Evolutionary conservation across 2,329 filamentous ascomycete genomes (phyloP).

Genomic region (Ophiostoma sp.): DNA sequence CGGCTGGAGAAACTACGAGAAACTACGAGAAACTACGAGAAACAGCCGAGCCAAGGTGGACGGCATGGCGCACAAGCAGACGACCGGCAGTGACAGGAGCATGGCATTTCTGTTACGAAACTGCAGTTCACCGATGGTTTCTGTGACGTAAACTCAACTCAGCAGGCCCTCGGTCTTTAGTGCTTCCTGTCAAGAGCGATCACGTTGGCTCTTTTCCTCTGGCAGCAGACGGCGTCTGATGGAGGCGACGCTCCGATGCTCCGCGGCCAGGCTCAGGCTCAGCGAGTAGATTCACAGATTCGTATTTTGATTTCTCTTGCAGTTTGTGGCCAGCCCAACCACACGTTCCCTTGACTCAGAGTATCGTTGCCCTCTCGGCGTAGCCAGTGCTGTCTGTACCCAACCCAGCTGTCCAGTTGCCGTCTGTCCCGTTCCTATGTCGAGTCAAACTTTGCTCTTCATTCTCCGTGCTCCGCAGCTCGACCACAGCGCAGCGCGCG

Average conservation of each 20-base stretch:
- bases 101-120: not conserved
- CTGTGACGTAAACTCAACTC: no score
- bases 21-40: slow-evolving; percentile 5
- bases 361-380: no score
- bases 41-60: not conserved
- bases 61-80: not conserved
- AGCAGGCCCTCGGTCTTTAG: no score
- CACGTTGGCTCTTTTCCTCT: not conserved
- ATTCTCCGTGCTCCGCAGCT: not conserved
- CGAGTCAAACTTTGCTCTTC: not conserved
- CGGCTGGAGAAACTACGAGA: slow-evolving; percentile 1
- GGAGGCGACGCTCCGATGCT: not conserved
- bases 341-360: no score
- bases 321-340: no score
- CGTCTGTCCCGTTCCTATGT: no score
- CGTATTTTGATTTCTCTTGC: no score
- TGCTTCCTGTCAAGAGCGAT: not conserved
- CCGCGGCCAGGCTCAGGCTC: not conserved
- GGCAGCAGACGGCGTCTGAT: not conserved
- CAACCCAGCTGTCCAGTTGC: no score
- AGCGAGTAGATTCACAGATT: not conserved
- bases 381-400: no score
- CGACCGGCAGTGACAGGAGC: not conserved
- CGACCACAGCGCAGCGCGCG: not conserved
- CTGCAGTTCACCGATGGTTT: no score